Percentiles rank a stretch among this genome's conserved stretches.
Conservation (phyloP, 257 asterid genomes). For the Solanum sejunctum region DNA sequence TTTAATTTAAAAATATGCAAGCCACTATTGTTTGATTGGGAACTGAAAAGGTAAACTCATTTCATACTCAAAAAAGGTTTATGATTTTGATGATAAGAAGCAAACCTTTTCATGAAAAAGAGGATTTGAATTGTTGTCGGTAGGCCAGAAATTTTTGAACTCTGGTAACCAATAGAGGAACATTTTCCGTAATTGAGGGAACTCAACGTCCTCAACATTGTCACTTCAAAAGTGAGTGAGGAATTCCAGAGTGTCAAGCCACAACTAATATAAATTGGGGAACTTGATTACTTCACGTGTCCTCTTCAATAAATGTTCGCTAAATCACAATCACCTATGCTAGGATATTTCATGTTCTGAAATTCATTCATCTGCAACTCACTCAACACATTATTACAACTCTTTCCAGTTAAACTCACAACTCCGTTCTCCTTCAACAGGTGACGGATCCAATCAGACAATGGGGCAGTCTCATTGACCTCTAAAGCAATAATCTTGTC, state of each 20-base stretch:
- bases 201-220: neutral
- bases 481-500: neutral
- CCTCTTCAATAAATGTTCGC: neutral
- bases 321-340: accelerated
- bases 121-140: neutral
- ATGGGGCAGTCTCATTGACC: neutral
- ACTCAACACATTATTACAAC: neutral
- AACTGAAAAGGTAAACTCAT: too few species aligned
- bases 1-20: too few species aligned
- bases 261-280: neutral
- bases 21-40: too few species aligned
- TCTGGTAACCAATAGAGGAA: accelerated
- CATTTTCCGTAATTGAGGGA: neutral
- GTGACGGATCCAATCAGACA: neutral
- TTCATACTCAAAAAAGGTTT: too few species aligned
- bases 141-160: neutral
- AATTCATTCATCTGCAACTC: neutral
- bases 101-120: neutral
- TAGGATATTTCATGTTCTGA: neutral
- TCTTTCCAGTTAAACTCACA: neutral
- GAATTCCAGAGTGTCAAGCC: too few species aligned
- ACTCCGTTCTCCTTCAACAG: neutral
- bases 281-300: neutral
- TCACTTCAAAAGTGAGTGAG: neutral
- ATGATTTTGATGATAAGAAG: neutral